A percentile compares a stretch with the other conserved stretches of the same genome.
phyloP scores from a whole-genome alignment of 768 basidiomycete species.

The Phaeolepiota aurea region DNA sequence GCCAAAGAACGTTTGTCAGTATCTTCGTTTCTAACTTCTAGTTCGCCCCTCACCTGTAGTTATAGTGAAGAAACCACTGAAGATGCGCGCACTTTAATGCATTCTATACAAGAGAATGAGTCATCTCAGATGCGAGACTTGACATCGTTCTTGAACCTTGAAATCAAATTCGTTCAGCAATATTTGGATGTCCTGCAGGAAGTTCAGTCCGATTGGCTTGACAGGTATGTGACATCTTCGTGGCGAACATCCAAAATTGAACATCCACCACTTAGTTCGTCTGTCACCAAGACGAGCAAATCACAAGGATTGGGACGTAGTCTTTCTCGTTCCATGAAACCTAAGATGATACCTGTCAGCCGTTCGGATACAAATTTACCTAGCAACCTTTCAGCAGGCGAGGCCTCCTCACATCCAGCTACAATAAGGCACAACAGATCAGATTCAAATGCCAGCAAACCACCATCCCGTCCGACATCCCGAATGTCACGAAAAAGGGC shows the following conservation, averaged over 20 bases:
- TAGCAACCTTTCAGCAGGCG: constrained; percentile 28
- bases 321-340: constrained; percentile 11
- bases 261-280: background rate
- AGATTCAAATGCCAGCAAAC: constrained; percentile 32
- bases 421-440: constrained; percentile 23
- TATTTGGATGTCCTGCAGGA: constrained; percentile 70
- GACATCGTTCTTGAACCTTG: constrained; percentile 60
- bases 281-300: background rate
- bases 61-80: constrained; percentile 79
- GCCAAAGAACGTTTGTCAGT: constrained; percentile 66
- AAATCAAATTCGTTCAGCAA: constrained; percentile 66
- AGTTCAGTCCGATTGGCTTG: constrained; percentile 58
- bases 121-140: constrained; percentile 64
- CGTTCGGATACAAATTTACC: constrained; percentile 10
- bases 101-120: constrained; percentile 75
- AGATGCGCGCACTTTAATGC: constrained; percentile 76
- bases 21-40: background rate
- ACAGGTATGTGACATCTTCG: constrained; percentile 40
- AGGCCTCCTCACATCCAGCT: constrained; percentile 11
- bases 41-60: constrained; percentile 3
- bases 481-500: constrained; percentile 59
- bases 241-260: constrained; percentile 10
- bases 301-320: too few relatives aligned
- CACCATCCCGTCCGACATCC: constrained; percentile 46
- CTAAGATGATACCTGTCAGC: constrained; percentile 15